phyloP scores from a whole-genome alignment of 129 eudicot genomes.

The Tagetes patula region DNA sequence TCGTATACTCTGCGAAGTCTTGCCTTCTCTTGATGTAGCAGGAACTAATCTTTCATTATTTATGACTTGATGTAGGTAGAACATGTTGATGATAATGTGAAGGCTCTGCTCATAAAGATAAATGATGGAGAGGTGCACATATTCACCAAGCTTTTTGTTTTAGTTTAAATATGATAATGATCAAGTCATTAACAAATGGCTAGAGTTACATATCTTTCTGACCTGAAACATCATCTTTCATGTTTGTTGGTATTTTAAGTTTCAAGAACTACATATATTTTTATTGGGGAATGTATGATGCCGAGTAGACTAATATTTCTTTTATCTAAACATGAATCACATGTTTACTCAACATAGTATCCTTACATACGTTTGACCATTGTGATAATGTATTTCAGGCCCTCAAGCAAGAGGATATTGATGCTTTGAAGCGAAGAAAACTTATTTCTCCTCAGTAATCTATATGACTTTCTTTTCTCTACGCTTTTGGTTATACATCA shows the following conservation, averaged over 20 bases:
- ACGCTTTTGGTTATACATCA: slow-evolving; percentile 2
- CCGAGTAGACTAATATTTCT: not conserved
- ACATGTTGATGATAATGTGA: slow-evolving; percentile 73
- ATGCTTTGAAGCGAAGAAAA: slow-evolving; percentile 75
- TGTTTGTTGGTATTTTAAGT: slow-evolving; percentile 1
- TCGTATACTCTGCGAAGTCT: slow-evolving; percentile 1
- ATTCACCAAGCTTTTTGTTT: not conserved
- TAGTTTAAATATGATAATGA: not conserved
- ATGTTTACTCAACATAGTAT: not conserved
- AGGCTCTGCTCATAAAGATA: slow-evolving; percentile 56
- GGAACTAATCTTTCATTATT: slow-evolving; percentile 15
- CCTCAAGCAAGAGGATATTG: slow-evolving; percentile 52
- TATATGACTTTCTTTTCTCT: slow-evolving; percentile 6
- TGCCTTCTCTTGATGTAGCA: not conserved
- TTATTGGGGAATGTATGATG: not conserved
- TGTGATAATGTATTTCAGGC: slow-evolving; percentile 42
- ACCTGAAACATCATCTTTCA: slow-evolving; percentile 14
- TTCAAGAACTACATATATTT: not conserved
- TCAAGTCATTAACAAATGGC: not conserved
- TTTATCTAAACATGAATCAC: not conserved
- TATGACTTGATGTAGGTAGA: slow-evolving; percentile 51
- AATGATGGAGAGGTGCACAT: slow-evolving; percentile 71
- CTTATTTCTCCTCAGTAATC: slow-evolving; percentile 67
- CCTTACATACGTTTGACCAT: slow-evolving; percentile 16
- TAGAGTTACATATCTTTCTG: slow-evolving; percentile 2